Percentiles rank a stretch among this genome's conserved stretches.
These are phyloP conservation scores for Calonectria naviculata DNA, from an alignment of 2,329 filamentous ascomycete species.

Conservation along the genomic window DNA sequence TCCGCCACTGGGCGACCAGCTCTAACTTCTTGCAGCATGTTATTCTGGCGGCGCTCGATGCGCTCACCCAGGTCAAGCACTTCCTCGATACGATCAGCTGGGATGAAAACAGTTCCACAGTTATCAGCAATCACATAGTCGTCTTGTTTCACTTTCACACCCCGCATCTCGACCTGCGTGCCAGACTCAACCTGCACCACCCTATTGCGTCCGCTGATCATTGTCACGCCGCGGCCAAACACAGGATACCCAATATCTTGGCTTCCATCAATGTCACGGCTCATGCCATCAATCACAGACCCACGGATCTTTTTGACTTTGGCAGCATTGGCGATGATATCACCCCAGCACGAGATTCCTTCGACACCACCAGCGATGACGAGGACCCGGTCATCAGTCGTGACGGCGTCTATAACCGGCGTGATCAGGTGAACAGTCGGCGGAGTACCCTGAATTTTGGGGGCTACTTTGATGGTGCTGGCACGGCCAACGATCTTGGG, in stretches of 20 bases:
- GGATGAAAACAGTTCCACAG: slow-evolving; percentile 27
- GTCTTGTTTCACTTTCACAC: slow-evolving; percentile 27
- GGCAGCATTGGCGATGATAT: slow-evolving; percentile 33
- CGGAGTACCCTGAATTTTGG: slow-evolving; percentile 7
- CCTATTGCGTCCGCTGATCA: slow-evolving; percentile 46
- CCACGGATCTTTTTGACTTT: slow-evolving; percentile 40
- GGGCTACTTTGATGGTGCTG: slow-evolving; percentile 28
- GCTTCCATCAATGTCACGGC: slow-evolving; percentile 47
- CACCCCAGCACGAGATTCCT: slow-evolving; percentile 33
- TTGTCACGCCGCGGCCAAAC: slow-evolving; percentile 45
- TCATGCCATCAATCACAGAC: slow-evolving; percentile 46
- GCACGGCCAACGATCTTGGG: slow-evolving; percentile 32
- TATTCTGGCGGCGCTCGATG: slow-evolving; percentile 18
- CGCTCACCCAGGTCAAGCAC: slow-evolving; percentile 23
- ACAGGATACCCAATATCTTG: slow-evolving; percentile 46
- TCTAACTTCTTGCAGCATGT: slow-evolving; percentile 21
- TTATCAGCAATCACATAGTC: slow-evolving; percentile 33
- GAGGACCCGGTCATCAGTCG: slow-evolving; percentile 17
- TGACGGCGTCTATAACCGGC: slow-evolving; percentile 24
- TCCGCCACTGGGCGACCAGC: slow-evolving; percentile 19
- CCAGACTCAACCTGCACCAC: slow-evolving; percentile 40
- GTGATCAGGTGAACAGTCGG: slow-evolving; percentile 17
- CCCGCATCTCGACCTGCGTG: slow-evolving; percentile 18
- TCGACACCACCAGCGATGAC: slow-evolving; percentile 7
- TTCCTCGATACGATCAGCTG: slow-evolving; percentile 17